These are phyloP conservation scores for Skeletonema costatum DNA, from an alignment of 108 stramenopile species.

Conservation along the genomic window DNA sequence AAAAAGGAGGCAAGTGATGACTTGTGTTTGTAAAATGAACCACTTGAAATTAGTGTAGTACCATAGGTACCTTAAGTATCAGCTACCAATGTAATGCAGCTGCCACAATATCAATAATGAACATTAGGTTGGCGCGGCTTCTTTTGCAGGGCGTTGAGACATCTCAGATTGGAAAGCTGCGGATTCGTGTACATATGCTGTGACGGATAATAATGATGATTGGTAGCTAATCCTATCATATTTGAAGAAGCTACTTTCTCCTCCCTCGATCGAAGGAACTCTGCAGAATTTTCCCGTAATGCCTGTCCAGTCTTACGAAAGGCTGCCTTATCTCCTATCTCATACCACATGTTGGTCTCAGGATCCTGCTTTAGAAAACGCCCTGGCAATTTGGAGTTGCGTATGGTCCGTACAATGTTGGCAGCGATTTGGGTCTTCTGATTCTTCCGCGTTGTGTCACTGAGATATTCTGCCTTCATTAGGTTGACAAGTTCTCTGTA, in stretches of 20 bases:
- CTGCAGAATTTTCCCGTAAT: slow-evolving; percentile 45
- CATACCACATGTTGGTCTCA: slow-evolving; percentile 75
- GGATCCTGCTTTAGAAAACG: slow-evolving; percentile 86
- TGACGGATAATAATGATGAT: not conserved
- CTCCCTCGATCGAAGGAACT: not conserved
- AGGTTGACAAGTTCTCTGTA: slow-evolving; percentile 6
- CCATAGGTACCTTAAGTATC: too few species aligned
- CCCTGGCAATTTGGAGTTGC: slow-evolving; percentile 65
- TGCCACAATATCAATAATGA: too few species aligned
- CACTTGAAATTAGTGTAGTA: too few species aligned
- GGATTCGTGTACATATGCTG: not conserved
- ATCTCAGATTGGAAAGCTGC: not conserved
- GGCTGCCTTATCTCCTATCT: slow-evolving; percentile 91
- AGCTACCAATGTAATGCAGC: too few species aligned
- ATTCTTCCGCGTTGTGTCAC: not conserved
- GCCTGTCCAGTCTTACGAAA: slow-evolving; percentile 88
- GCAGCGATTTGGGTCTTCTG: slow-evolving; percentile 10
- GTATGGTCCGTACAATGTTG: slow-evolving; percentile 27
- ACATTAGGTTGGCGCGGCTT: not conserved
- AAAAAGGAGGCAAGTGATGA: not conserved
- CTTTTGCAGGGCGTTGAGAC: not conserved
- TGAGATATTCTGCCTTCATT: slow-evolving; percentile 2
- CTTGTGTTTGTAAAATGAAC: not conserved
- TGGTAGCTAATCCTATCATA: not conserved
- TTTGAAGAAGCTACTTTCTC: not conserved